These are phyloP conservation scores for Phytophthora colocasiae DNA, from an alignment of 352 stramenopile genomes.

Conservation along the genomic window DNA sequence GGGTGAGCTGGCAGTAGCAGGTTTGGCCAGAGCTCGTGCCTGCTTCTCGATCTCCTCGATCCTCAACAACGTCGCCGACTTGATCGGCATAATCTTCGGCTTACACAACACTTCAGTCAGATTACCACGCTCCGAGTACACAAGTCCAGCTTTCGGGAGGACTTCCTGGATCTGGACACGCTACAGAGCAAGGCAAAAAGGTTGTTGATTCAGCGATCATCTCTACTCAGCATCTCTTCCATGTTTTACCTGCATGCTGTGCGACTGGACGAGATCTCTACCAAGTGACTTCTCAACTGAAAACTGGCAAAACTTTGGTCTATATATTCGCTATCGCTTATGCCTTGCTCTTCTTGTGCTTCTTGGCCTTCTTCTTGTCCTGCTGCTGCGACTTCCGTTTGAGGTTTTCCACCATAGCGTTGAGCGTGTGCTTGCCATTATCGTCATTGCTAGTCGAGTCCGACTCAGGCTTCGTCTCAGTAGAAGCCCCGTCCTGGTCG, in stretches of 20 bases:
- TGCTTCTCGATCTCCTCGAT: conserved; percentile 90
- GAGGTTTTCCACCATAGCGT: conserved; percentile 81
- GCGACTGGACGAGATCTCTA: conserved; percentile 11
- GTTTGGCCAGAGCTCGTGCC: conserved; percentile 48
- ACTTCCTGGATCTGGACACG: conserved; percentile 85
- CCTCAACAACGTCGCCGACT: conserved; percentile 82
- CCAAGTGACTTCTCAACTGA: conserved; percentile 12
- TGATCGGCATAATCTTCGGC: conserved; percentile 91
- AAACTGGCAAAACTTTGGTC: conserved; percentile 12
- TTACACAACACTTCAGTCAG: conserved; percentile 90
- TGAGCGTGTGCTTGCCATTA: conserved; percentile 54
- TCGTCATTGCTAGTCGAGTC: conserved; percentile 12
- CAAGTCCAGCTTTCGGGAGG: conserved; percentile 86
- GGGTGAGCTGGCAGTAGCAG: conserved; percentile 19
- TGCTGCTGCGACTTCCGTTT: conserved; percentile 78
- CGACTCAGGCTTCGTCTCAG: conserved; percentile 10
- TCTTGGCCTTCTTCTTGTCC: conserved; percentile 58
- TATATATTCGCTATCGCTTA: conserved; percentile 28
- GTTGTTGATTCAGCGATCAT: background rate
- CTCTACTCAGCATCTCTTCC: background rate
- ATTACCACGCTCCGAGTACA: conserved; percentile 90
- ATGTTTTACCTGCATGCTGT: conserved; percentile 28
- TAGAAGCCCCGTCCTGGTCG: conserved; percentile 28
- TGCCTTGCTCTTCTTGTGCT: conserved; percentile 59
- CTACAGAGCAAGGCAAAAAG: conserved; percentile 31